phyloP scores from a whole-genome alignment of 2,329 filamentous ascomycete species.

The Colletotrichum eremochloae region DNA sequence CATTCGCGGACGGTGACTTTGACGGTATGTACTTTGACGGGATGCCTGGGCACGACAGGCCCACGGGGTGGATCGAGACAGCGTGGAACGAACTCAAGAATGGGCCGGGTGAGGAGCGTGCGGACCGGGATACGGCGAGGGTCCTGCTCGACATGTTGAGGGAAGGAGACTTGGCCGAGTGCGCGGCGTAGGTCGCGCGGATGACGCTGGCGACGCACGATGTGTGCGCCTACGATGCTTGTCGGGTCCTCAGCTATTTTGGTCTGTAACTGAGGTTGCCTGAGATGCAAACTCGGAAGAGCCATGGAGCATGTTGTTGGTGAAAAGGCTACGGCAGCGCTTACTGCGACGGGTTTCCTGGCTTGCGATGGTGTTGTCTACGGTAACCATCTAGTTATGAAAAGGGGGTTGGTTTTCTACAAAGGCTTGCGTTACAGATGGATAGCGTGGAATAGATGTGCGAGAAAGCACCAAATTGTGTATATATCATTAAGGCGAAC shows the following conservation, averaged over 20 bases:
- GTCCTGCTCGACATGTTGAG: constrained; percentile 55
- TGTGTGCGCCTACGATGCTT: not conserved
- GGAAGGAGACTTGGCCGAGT: constrained; percentile 47
- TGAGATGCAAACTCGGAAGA: no score
- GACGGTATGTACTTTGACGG: constrained; percentile 49
- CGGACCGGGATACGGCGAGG: constrained; percentile 55
- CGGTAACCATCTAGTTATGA: not conserved
- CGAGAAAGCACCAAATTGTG: no score
- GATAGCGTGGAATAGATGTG: no score
- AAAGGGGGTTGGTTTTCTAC: not conserved
- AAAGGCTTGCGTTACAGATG: not conserved
- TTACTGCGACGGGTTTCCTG: no score
- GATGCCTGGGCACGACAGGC: constrained; percentile 47
- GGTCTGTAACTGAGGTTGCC: not conserved
- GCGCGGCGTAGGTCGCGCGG: constrained; percentile 16
- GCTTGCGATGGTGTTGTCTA: no score
- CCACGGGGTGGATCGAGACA: constrained; percentile 54
- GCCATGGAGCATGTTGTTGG: no score
- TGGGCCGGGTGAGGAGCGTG: constrained; percentile 44
- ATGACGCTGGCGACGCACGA: not conserved
- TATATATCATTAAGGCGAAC: no score
- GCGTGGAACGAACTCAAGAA: constrained; percentile 52
- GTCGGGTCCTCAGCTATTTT: not conserved
- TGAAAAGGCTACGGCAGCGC: no score
- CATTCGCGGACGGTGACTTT: constrained; percentile 44